Percentiles rank a stretch among this genome's conserved stretches.
Evolutionary conservation across 192 early-diverging fungal species (phyloP).

Genomic region (Coemansia sp.): DNA sequence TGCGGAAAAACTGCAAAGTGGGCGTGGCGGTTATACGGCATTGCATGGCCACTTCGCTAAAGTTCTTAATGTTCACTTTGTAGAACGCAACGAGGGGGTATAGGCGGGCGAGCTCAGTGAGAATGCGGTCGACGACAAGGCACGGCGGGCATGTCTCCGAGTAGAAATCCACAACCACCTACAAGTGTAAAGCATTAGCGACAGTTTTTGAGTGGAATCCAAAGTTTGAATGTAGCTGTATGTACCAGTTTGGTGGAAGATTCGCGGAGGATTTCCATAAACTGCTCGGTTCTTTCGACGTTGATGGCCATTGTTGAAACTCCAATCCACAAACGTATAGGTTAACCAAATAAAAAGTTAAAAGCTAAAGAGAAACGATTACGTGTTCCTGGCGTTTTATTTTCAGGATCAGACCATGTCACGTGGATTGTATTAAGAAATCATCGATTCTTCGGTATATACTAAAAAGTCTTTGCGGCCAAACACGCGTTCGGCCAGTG

Average conservation of each 20-base stretch:
- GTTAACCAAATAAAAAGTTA: neutral
- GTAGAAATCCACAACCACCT: constrained; percentile 51
- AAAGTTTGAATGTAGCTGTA: too few species aligned
- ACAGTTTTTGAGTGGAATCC: neutral
- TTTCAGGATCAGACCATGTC: neutral
- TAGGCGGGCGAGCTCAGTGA: constrained; percentile 16
- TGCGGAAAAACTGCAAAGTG: constrained; percentile 63
- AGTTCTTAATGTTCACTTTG: constrained; percentile 42
- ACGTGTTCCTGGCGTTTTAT: neutral
- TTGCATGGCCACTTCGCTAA: constrained; percentile 36
- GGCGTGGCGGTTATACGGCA: constrained; percentile 45
- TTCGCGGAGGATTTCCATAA: constrained; percentile 42
- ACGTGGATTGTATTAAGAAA: neutral
- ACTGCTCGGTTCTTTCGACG: constrained; percentile 41
- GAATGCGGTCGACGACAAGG: constrained; percentile 25
- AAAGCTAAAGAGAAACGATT: neutral
- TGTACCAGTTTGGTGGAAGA: constrained; percentile 41
- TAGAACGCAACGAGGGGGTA: constrained; percentile 42
- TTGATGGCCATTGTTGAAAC: constrained; percentile 37
- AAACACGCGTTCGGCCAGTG: constrained; percentile 49
- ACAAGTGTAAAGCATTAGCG: constrained; percentile 1
- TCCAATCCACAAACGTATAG: neutral
- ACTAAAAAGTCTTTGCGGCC: constrained; percentile 55
- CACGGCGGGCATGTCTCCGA: constrained; percentile 50
- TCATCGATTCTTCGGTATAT: constrained; percentile 34